These are phyloP conservation scores for Lactarius deliciosus DNA, from an alignment of 768 basidiomycete genomes.

Conservation along the genomic window DNA sequence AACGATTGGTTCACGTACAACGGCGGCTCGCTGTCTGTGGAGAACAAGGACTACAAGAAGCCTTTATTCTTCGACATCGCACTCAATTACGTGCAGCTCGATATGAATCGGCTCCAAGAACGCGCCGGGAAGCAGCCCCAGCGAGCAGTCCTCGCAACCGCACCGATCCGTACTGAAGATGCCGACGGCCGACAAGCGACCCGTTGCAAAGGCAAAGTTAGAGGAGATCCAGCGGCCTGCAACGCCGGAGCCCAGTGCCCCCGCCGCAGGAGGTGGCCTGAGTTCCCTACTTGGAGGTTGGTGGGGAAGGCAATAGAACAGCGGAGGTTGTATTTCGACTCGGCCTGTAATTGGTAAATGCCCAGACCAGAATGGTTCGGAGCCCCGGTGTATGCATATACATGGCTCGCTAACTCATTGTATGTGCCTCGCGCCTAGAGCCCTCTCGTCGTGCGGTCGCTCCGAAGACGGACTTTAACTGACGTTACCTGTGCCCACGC, in stretches of 20 bases:
- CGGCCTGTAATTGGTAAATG: not conserved
- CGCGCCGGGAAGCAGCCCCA: slow-evolving; percentile 61
- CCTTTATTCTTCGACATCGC: slow-evolving; percentile 94
- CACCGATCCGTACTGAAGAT: slow-evolving; percentile 33
- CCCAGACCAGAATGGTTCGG: not conserved
- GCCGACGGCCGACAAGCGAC: slow-evolving; percentile 47
- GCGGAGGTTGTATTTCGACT: not conserved
- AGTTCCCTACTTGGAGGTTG: slow-evolving; percentile 74
- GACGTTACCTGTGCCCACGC: not conserved
- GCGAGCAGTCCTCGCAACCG: slow-evolving; percentile 31
- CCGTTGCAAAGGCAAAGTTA: slow-evolving; percentile 51
- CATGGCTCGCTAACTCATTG: not conserved
- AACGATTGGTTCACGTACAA: slow-evolving; percentile 79
- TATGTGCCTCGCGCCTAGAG: not conserved
- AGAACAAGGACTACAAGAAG: slow-evolving; percentile 63
- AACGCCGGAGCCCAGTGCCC: slow-evolving; percentile 48
- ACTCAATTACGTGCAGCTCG: slow-evolving; percentile 85
- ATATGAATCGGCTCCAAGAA: slow-evolving; percentile 73
- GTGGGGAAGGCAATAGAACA: slow-evolving; percentile 59
- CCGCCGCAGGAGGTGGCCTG: slow-evolving; percentile 51
- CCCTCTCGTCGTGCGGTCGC: not conserved
- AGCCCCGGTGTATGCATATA: not conserved
- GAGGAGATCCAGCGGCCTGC: slow-evolving; percentile 51
- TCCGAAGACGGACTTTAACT: not conserved
- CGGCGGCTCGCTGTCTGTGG: slow-evolving; percentile 52